These are phyloP conservation scores for Isochrysis galbana DNA, from an alignment of 78 protist genomes.

Conservation along the genomic window DNA sequence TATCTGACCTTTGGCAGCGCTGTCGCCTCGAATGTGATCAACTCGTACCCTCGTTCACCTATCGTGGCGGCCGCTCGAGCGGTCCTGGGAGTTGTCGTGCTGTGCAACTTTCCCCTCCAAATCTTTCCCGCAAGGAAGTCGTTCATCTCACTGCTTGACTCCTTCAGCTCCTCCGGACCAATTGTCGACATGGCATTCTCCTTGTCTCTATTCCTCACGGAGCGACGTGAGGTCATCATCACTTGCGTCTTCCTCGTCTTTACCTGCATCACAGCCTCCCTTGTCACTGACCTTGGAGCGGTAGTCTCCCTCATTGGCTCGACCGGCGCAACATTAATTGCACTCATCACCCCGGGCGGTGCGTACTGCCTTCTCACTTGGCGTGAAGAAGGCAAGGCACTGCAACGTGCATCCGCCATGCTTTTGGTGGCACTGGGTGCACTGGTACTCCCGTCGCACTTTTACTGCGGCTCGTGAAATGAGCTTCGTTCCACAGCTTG, in stretches of 20 bases:
- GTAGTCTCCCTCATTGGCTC: neutral
- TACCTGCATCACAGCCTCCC: neutral
- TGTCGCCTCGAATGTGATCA: neutral
- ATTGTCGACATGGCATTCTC: too few species aligned
- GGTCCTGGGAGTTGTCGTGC: neutral
- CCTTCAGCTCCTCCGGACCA: too few species aligned
- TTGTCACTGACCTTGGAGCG: neutral
- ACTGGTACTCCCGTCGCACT: neutral
- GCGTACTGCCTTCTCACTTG: neutral
- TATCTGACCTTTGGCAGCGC: neutral
- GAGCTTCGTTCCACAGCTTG: too few species aligned
- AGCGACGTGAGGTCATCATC: too few species aligned
- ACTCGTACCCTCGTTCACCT: neutral
- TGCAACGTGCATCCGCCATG: neutral
- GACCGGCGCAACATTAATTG: neutral
- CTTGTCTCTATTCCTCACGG: too few species aligned
- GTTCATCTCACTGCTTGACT: too few species aligned
- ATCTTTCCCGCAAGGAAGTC: neutral
- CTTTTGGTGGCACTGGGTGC: neutral
- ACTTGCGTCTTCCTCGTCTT: neutral
- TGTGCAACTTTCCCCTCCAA: neutral
- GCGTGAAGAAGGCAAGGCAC: neutral
- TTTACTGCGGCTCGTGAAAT: too few species aligned
- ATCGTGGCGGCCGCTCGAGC: neutral
- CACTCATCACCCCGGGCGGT: neutral